Percentiles rank a stretch among this genome's conserved stretches.
Evolutionary conservation across 345 rosid species (phyloP).

Genomic region (Eucalyptus cloeziana): DNA sequence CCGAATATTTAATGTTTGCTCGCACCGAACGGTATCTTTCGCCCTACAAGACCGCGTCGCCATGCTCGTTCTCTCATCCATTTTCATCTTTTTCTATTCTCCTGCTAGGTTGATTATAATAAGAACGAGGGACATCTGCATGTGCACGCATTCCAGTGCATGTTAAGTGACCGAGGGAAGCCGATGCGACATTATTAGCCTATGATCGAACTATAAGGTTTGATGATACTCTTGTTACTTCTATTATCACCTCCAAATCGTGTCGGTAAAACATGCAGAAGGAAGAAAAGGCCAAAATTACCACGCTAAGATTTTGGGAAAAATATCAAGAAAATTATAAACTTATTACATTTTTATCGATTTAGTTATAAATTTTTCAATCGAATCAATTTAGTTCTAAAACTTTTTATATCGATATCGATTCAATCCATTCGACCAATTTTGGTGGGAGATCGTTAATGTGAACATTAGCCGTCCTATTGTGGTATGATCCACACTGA

Average conservation of each 20-base stretch:
- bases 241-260: not conserved
- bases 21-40: not conserved
- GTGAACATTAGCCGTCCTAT: not conserved
- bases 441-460: too few species aligned
- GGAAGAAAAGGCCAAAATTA: not conserved
- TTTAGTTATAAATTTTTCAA: too few species aligned
- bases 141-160: not conserved
- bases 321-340: too few species aligned
- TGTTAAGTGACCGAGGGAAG: not conserved
- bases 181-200: not conserved
- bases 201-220: not conserved
- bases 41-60: not conserved
- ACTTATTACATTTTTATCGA: not conserved
- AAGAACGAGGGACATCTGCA: not conserved
- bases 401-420: accelerated
- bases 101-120: not conserved
- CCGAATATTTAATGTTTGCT: not conserved
- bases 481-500: too few species aligned
- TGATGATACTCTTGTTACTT: not conserved
- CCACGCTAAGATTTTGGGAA: not conserved
- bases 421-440: not conserved
- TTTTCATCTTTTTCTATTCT: not conserved
- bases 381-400: too few species aligned
- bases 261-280: not conserved
- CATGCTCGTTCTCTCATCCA: not conserved